A percentile compares a stretch with the other conserved stretches of the same genome.
phyloP scores from a whole-genome alignment of 2,329 filamentous ascomycete species.

The Stromatinia cepivora region DNA sequence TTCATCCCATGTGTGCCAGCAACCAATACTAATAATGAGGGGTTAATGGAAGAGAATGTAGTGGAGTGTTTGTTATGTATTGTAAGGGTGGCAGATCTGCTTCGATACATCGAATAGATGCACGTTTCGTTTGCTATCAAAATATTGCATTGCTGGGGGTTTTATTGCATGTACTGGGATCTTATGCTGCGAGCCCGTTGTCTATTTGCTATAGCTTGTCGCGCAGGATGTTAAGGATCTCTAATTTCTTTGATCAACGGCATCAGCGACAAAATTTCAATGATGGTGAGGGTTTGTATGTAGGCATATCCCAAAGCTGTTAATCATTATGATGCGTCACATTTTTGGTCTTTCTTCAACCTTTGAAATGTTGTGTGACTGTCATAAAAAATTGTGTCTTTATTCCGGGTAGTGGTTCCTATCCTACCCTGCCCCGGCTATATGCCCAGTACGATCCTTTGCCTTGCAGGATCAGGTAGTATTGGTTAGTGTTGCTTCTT shows the following conservation, averaged over 20 bases:
- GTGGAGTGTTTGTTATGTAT: constrained; percentile 17
- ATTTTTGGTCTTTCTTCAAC: background rate
- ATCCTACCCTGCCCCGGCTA: background rate
- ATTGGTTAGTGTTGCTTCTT: background rate
- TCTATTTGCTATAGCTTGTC: constrained; percentile 18
- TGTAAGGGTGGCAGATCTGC: constrained; percentile 19
- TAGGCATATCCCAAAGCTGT: constrained; percentile 11
- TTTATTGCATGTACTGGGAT: constrained; percentile 5
- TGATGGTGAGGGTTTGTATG: constrained; percentile 17
- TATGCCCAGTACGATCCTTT: background rate
- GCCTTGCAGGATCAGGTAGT: background rate
- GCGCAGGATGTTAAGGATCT: background rate
- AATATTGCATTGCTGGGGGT: constrained; percentile 11
- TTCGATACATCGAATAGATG: constrained; percentile 16
- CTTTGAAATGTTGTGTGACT: background rate
- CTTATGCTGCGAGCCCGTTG: background rate
- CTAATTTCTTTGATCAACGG: constrained; percentile 10
- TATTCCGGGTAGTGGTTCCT: background rate
- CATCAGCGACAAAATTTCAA: background rate
- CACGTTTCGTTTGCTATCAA: constrained; percentile 14
- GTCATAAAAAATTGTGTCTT: background rate
- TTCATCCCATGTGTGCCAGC: constrained; percentile 23
- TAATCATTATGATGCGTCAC: constrained; percentile 1
- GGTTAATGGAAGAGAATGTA: background rate
- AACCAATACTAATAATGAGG: constrained; percentile 19